A percentile compares a stretch with the other conserved stretches of the same genome.
phyloP scores from a whole-genome alignment of 1,284 basidiomycete species.

The Chiua sp. region DNA sequence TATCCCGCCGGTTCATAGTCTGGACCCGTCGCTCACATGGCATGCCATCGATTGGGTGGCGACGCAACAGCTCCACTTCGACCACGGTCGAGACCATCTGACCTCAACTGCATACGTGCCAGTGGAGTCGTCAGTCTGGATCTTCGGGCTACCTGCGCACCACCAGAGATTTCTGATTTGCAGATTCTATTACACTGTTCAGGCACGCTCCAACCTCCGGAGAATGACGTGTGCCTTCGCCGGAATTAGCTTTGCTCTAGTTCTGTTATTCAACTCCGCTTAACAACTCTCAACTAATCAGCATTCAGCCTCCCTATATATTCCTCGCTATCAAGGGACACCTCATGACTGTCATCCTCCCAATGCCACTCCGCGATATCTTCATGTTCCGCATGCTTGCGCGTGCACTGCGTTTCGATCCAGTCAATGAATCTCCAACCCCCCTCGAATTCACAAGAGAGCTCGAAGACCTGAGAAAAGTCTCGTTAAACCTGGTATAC shows the following conservation, averaged over 20 bases:
- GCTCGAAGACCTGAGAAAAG: slow-evolving; percentile 29
- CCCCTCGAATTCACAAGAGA: slow-evolving; percentile 25
- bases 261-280: neutral
- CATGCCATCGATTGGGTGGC: neutral
- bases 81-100: slow-evolving; percentile 12
- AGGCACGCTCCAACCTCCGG: neutral
- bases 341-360: neutral
- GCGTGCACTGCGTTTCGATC: slow-evolving; percentile 1
- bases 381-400: slow-evolving; percentile 1
- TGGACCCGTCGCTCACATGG: slow-evolving; percentile 8
- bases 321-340: neutral
- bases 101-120: neutral
- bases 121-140: neutral
- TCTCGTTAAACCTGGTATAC: slow-evolving; percentile 28
- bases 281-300: neutral
- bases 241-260: neutral
- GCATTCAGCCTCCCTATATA: slow-evolving; percentile 14
- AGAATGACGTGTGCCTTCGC: neutral
- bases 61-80: neutral
- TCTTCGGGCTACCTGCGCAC: neutral
- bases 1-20: slow-evolving; percentile 3
- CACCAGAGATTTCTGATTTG: neutral
- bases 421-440: slow-evolving; percentile 2
- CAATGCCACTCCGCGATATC: slow-evolving; percentile 15
- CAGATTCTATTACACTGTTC: neutral